These are phyloP conservation scores for Brassica balearica DNA, from an alignment of 441 rosid species.

Conservation along the genomic window DNA sequence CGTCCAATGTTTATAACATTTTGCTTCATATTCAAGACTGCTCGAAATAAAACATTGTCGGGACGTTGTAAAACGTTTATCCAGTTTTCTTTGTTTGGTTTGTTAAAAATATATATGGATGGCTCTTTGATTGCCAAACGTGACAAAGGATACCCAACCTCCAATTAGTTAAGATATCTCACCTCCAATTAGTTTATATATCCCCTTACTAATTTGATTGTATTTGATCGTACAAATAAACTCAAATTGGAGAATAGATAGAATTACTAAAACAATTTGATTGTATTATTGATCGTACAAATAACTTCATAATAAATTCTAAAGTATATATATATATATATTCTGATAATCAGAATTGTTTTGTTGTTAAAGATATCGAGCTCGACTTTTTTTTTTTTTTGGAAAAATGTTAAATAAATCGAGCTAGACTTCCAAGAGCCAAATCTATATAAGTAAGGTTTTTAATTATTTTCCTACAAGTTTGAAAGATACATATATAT, in stretches of 20 bases:
- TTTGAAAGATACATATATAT: background rate
- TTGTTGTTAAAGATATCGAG: background rate
- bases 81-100: background rate
- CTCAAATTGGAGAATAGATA: background rate
- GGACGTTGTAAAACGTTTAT: background rate
- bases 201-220: constrained; percentile 3
- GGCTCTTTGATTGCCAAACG: constrained; percentile 10
- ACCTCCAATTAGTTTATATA: constrained; percentile 17
- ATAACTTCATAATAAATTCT: no score
- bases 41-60: background rate
- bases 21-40: constrained; percentile 5
- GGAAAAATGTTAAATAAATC: background rate
- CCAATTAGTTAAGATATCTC: constrained; percentile 38
- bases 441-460: background rate
- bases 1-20: background rate
- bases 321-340: background rate
- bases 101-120: constrained; percentile 1
- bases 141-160: constrained; percentile 35
- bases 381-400: background rate
- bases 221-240: background rate
- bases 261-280: background rate
- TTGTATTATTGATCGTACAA: background rate
- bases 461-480: constrained; percentile 1
- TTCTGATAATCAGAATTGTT: background rate
- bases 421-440: background rate